Evolutionary conservation across 306 rosid genomes (phyloP), one percentile per base, ranked within the genome.

Genomic region (Ormosia semicastrata): DNA sequence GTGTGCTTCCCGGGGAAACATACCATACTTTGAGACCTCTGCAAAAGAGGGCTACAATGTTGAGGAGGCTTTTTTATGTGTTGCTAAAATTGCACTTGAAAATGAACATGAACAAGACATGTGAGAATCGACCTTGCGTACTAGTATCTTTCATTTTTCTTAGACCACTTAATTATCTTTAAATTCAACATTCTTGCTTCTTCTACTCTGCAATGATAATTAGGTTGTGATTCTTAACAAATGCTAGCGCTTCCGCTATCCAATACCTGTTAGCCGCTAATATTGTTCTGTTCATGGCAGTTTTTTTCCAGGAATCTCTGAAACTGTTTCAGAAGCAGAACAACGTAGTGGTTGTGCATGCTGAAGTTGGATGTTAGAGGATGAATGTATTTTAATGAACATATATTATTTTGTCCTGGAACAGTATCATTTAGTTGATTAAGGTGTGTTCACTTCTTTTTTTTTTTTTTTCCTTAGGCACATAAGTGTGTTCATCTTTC

Each of bases 21-120:
- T 95, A 37, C 93, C 99, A n/a, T 93, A 95, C 89, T 90, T 87
- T 58, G 95, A 91, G 77, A 93, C 98, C 14, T 95, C 99, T 2
- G 99, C 98, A 2, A 95, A 93, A 85, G 93, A 95, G 69, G 89
- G 86, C 2, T 73, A 80, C 83, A 90, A 90, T 62, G 87, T 95
- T 32, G 94, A 93, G 2, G 98, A 90, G 43, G 95, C 98, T 14
- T 95, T 95, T 81, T 66, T 85, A 0, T 86, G 91, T 43, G 91
- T 86, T 32, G 99, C 99, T 33, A 83, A 86, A 84, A 76, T 65
- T 86, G 91, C 97, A 43, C 75, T 85, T 41, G 71, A 78, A 85
- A 93, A 85, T 84, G 98, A 95, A 71, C 97, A 80, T 13, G 84
- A 87, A 33, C 86, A 83, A 82, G 93, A 91, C 80, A 82, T 84